Conservation (phyloP, 1,284 basidiomycete genomes). For the Polyporus tsugae region DNA sequence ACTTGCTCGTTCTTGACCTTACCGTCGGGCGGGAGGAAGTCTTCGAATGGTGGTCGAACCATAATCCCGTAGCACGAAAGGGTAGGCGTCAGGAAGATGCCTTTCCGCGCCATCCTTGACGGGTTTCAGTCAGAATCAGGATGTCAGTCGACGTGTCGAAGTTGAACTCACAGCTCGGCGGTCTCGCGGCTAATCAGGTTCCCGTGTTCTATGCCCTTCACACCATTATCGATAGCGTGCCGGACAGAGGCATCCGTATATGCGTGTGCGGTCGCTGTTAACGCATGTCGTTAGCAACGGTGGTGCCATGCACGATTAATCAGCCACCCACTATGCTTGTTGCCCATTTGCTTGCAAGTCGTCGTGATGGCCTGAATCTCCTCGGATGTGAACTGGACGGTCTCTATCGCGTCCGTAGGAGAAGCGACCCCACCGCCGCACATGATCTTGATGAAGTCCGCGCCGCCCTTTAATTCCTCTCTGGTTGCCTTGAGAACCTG, state of each 20-base stretch:
- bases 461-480: constrained; percentile 54
- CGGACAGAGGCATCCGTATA: constrained; percentile 50
- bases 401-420: constrained; percentile 55
- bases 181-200: constrained; percentile 45
- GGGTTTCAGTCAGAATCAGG: neutral
- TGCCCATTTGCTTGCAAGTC: constrained; percentile 54
- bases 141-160: too few relatives aligned
- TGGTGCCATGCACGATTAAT: neutral
- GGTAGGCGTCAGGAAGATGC: constrained; percentile 54
- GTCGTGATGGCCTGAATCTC: constrained; percentile 55
- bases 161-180: constrained; percentile 34
- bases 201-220: constrained; percentile 56
- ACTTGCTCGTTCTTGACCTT: constrained; percentile 53
- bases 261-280: constrained; percentile 47
- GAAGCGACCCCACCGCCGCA: constrained; percentile 54
- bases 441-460: constrained; percentile 55
- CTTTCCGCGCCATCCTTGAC: constrained; percentile 47
- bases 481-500: constrained; percentile 50
- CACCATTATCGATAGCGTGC: constrained; percentile 50
- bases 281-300: neutral
- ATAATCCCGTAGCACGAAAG: constrained; percentile 54
- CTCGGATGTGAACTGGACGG: constrained; percentile 54
- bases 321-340: constrained; percentile 42
- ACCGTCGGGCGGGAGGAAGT: constrained; percentile 49
- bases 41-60: constrained; percentile 52